phyloP scores from a whole-genome alignment of 371 early-diverging fungal genomes.

The Blakeslea trispora region DNA sequence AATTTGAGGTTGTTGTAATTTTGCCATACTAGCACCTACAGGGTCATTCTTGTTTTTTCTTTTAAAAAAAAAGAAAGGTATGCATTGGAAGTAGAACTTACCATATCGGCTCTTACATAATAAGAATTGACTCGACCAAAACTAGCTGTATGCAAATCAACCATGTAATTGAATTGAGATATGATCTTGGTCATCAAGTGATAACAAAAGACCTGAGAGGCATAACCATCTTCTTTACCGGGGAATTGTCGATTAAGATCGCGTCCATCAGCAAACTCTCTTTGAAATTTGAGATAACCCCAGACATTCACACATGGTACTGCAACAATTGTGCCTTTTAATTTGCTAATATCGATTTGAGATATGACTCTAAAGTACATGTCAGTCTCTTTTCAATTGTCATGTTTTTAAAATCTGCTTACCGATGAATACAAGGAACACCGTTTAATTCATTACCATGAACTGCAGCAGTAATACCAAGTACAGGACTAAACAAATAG shows the following conservation, averaged over 20 bases:
- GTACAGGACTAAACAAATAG: constrained; percentile 20
- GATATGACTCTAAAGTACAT: constrained; percentile 53
- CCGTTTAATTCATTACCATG: constrained; percentile 95
- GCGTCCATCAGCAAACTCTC: constrained; percentile 82
- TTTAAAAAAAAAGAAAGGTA: too few species aligned
- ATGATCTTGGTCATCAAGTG: constrained; percentile 79
- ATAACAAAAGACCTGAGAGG: constrained; percentile 82
- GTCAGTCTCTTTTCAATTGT: neutral
- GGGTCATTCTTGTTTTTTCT: constrained; percentile 78
- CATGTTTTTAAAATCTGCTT: neutral
- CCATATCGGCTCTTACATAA: constrained; percentile 87
- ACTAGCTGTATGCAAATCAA: constrained; percentile 89
- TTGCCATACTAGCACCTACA: constrained; percentile 73
- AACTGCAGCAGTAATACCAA: constrained; percentile 70
- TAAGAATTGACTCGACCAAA: constrained; percentile 85
- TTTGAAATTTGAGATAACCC: constrained; percentile 76
- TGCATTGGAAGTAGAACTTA: too few species aligned
- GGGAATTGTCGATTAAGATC: constrained; percentile 90
- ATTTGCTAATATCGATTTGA: constrained; percentile 69
- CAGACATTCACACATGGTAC: constrained; percentile 87
- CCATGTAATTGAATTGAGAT: constrained; percentile 76
- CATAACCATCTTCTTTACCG: constrained; percentile 70
- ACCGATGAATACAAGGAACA: constrained; percentile 84
- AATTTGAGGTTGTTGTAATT: constrained; percentile 86
- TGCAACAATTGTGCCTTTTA: constrained; percentile 86